phyloP scores from a whole-genome alignment of 2,329 filamentous ascomycete species.

The Botrytis fabae region DNA sequence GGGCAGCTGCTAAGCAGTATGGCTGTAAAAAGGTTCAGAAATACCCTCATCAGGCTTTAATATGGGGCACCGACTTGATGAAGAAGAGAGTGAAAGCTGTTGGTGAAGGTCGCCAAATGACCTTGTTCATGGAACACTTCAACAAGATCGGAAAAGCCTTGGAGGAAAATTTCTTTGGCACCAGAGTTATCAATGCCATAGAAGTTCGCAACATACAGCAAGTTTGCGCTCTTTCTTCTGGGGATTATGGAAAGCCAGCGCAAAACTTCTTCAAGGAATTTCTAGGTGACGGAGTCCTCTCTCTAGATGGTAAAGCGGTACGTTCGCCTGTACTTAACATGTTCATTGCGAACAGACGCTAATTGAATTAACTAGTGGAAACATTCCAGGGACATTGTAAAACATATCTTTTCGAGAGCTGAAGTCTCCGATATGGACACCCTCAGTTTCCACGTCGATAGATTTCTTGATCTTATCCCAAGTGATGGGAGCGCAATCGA shows the following conservation, averaged over 20 bases:
- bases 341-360: neutral
- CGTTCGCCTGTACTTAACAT: neutral
- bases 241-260: constrained; percentile 9
- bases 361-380: neutral
- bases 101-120: neutral
- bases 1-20: neutral
- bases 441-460: constrained; percentile 11
- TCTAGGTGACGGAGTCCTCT: constrained; percentile 11
- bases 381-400: constrained; percentile 16
- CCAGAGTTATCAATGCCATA: neutral
- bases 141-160: neutral
- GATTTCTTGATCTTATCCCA: neutral
- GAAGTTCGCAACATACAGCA: neutral
- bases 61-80: constrained; percentile 12
- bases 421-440: constrained; percentile 13
- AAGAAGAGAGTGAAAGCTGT: neutral
- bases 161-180: constrained; percentile 13
- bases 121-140: constrained; percentile 13
- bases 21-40: neutral
- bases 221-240: neutral
- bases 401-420: constrained; percentile 1
- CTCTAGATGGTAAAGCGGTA: neutral
- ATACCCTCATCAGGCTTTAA: neutral
- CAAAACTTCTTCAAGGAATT: constrained; percentile 16
- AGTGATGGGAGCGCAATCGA: constrained; percentile 5